Percentiles rank a stretch among this genome's conserved stretches.
Evolutionary conservation across 176 grass and related monocot genomes (phyloP).

Genomic region (Sorghum bicolor): DNA sequence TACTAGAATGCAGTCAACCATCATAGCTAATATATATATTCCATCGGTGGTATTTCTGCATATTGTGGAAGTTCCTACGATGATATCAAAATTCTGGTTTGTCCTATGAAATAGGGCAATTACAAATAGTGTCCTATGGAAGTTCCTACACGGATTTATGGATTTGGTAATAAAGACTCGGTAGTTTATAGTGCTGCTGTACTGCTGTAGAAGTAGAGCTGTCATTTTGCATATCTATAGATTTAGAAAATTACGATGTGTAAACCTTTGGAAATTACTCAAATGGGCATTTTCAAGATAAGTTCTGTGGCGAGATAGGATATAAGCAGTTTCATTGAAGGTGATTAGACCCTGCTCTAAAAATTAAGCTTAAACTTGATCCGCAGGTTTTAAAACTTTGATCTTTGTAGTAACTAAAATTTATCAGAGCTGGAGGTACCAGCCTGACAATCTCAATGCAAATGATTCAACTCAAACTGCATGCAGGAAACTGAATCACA

Average conservation of each 20-base stretch:
- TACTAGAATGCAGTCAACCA: not conserved
- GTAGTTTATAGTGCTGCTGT: not conserved
- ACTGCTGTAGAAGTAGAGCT: not conserved
- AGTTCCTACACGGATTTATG: not conserved
- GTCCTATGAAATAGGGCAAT: conserved; percentile 4
- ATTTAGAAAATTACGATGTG: not conserved
- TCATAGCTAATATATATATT: not conserved
- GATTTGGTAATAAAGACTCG: not conserved
- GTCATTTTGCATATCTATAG: not conserved
- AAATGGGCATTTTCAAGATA: not conserved
- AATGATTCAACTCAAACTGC: conserved; percentile 1
- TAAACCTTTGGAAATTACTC: not conserved
- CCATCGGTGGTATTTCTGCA: not conserved
- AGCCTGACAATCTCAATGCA: not conserved
- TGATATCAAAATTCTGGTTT: not conserved
- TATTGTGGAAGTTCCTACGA: not conserved
- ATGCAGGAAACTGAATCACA: not conserved
- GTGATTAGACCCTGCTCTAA: not conserved
- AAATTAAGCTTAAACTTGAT: not conserved
- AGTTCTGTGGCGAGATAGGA: not conserved
- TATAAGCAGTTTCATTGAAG: not conserved
- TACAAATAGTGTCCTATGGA: not conserved
- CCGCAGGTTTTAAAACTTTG: not conserved
- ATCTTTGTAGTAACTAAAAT: not conserved
- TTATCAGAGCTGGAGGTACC: not conserved